Percentiles rank a stretch among this genome's conserved stretches.
Conservation (phyloP, 352 stramenopile genomes). For the Pythium chondricola region DNA sequence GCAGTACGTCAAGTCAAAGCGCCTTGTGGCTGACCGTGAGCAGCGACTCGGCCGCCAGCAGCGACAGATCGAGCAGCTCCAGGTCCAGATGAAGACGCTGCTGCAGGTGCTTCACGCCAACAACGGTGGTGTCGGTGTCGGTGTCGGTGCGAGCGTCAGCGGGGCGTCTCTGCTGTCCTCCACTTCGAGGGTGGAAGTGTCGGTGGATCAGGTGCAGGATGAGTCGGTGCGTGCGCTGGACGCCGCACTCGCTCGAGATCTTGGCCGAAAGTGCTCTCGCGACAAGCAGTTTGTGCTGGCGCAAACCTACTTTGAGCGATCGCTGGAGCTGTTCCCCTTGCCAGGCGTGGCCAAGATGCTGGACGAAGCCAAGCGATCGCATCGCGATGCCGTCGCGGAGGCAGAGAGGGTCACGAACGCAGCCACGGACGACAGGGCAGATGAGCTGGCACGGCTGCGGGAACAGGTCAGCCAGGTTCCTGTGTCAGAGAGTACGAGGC, state of each 20-base stretch:
- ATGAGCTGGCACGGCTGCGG: constrained; percentile 17
- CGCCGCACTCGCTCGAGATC: constrained; percentile 48
- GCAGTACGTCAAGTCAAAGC: not conserved
- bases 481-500: constrained; percentile 20
- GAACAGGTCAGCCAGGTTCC: constrained; percentile 12
- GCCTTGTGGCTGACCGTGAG: constrained; percentile 1
- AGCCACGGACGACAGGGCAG: constrained; percentile 1
- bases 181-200: not conserved
- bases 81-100: constrained; percentile 50
- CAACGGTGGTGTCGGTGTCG: not conserved
- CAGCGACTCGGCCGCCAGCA: constrained; percentile 11
- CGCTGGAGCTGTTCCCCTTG: constrained; percentile 43
- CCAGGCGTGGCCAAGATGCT: constrained; percentile 47
- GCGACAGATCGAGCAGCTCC: constrained; percentile 48
- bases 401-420: not conserved
- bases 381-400: constrained; percentile 3
- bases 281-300: constrained; percentile 35
- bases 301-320: constrained; percentile 56
- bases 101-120: constrained; percentile 29
- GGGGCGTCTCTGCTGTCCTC: not conserved
- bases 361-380: constrained; percentile 20
- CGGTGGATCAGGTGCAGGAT: not conserved
- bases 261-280: constrained; percentile 53
- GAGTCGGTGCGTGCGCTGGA: constrained; percentile 47
- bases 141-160: not conserved